These are phyloP conservation scores for Didymellaceae sp. DNA, from an alignment of 2,329 filamentous ascomycete genomes.

Conservation along the genomic window DNA sequence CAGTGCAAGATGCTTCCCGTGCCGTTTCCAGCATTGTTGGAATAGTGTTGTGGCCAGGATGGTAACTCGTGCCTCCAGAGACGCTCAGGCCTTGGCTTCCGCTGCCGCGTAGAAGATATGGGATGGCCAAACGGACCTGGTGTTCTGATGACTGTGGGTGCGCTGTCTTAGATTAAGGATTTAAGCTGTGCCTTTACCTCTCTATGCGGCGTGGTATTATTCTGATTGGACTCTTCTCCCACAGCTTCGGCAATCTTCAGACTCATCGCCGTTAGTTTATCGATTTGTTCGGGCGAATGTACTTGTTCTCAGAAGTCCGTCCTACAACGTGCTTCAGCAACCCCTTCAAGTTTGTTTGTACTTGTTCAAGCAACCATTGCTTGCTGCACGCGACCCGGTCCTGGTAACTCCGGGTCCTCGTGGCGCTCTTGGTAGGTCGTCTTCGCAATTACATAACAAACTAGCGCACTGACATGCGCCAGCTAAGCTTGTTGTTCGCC, in stretches of 20 bases:
- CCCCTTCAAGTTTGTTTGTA: conserved; percentile 42
- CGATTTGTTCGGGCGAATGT: conserved; percentile 23
- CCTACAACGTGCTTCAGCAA: conserved; percentile 32
- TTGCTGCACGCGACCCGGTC: conserved; percentile 17
- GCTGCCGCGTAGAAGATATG: conserved; percentile 22
- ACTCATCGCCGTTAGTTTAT: conserved; percentile 20
- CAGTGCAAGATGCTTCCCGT: conserved; percentile 22
- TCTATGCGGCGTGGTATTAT: not conserved
- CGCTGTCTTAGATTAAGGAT: conserved; percentile 29
- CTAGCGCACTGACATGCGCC: conserved; percentile 28
- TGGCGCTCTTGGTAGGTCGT: conserved; percentile 35
- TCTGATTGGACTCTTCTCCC: conserved; percentile 16
- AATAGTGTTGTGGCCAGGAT: conserved; percentile 6
- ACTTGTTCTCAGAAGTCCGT: conserved; percentile 18
- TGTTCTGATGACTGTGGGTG: conserved; percentile 10
- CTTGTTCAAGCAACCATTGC: conserved; percentile 32
- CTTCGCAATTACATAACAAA: conserved; percentile 18
- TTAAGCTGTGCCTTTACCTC: conserved; percentile 20
- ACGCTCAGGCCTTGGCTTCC: conserved; percentile 22
- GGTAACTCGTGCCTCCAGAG: conserved; percentile 16
- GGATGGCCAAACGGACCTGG: conserved; percentile 23
- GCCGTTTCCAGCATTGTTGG: conserved; percentile 23
- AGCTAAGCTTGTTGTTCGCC: conserved; percentile 21
- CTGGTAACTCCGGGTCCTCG: conserved; percentile 26
- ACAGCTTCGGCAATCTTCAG: conserved; percentile 30